Percentiles rank a stretch among this genome's conserved stretches.
These are phyloP conservation scores for Chaetomium sp. DNA, from an alignment of 2,329 filamentous ascomycete genomes.

Conservation along the genomic window DNA sequence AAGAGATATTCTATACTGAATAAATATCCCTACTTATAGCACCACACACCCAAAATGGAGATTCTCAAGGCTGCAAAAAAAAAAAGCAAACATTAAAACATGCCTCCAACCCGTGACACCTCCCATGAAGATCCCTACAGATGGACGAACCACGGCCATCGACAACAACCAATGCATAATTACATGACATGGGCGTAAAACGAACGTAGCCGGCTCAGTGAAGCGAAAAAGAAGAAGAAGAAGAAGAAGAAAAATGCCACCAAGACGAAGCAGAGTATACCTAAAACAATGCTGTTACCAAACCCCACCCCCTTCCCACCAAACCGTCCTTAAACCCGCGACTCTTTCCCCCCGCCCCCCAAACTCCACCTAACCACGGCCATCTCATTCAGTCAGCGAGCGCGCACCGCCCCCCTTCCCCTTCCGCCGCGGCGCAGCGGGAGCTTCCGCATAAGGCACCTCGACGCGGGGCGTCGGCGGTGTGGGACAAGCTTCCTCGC, in stretches of 20 bases:
- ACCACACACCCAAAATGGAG: background rate
- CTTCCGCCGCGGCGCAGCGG: too few species aligned
- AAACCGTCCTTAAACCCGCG: background rate
- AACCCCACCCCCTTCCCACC: background rate
- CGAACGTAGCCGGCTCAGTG: background rate
- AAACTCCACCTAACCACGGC: background rate
- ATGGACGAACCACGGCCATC: background rate
- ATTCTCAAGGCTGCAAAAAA: background rate
- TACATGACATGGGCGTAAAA: slow-evolving; percentile 3
- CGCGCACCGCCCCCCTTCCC: background rate
- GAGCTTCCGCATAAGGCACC: background rate
- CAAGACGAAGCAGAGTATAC: background rate
- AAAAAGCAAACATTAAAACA: background rate
- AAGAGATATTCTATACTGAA: too few species aligned
- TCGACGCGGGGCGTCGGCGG: background rate
- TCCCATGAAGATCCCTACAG: slow-evolving; percentile 6
- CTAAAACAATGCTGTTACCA: slow-evolving; percentile 10
- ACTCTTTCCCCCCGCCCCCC: background rate
- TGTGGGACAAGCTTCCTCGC: background rate
- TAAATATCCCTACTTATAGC: too few species aligned
- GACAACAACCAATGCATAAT: slow-evolving; percentile 13
- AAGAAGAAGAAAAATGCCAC: too few species aligned
- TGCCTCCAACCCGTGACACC: slow-evolving; percentile 1
- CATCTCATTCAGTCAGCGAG: slow-evolving; percentile 1
- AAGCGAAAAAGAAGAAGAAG: background rate